phyloP scores from a whole-genome alignment of 176 grass and related monocot genomes.

The Pharus latifolius region DNA sequence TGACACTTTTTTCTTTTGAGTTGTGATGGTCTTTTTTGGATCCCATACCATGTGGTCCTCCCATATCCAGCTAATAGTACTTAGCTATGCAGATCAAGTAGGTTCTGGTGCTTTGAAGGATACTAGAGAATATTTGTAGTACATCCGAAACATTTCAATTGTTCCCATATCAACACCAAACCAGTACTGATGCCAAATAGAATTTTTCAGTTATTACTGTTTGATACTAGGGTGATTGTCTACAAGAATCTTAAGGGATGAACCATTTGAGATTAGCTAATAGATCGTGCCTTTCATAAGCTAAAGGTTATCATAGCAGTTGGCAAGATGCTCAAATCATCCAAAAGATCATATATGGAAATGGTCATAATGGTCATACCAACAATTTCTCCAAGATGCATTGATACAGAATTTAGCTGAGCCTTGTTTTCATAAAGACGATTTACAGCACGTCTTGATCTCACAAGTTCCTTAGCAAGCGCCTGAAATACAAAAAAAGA shows the following conservation, averaged over 20 bases:
- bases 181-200: not conserved
- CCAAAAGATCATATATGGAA: not conserved
- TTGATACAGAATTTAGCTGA: slow-evolving; percentile 85
- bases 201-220: not conserved
- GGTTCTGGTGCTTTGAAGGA: no score
- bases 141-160: not conserved
- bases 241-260: not conserved
- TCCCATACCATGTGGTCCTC: not conserved
- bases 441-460: slow-evolving; percentile 72
- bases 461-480: slow-evolving; percentile 92
- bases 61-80: no score
- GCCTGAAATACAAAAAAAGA: slow-evolving; percentile 21
- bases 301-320: not conserved
- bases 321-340: not conserved
- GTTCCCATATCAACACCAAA: no score
- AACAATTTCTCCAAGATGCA: slow-evolving; percentile 94
- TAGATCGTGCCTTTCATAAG: not conserved
- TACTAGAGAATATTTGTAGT: no score
- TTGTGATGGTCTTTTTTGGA: not conserved
- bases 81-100: no score
- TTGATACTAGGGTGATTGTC: not conserved
- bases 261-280: not conserved
- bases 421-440: slow-evolving; percentile 98
- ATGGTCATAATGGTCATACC: slow-evolving; percentile 40
- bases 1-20: no score